Evolutionary conservation across 177 flowering plant species (phyloP).

Genomic region (Vitis hybrid): DNA sequence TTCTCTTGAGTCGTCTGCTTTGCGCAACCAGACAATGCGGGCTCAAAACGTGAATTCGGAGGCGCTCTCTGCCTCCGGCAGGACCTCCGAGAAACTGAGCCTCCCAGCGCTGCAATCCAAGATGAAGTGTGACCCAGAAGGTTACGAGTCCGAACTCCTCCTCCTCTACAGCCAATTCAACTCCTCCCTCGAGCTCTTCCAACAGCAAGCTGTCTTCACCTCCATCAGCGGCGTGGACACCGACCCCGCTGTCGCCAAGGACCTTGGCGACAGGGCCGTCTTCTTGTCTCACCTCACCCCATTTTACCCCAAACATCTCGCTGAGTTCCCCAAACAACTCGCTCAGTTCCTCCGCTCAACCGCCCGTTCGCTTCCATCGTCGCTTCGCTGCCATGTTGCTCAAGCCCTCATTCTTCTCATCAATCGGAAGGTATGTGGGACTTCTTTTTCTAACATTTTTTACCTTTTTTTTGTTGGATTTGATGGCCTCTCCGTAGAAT

Average conservation of each 20-base stretch:
- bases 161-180: conserved; percentile 72
- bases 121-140: conserved; percentile 90
- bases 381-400: conserved; percentile 52
- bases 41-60: conserved; percentile 28
- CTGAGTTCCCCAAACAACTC: conserved; percentile 55
- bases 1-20: neutral
- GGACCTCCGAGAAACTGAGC: conserved; percentile 64
- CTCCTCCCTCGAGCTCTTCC: conserved; percentile 68
- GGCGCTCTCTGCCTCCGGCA: conserved; percentile 57
- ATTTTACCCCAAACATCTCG: conserved; percentile 59
- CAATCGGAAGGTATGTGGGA: conserved; percentile 60
- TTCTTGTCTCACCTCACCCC: conserved; percentile 88
- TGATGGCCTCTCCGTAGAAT: neutral
- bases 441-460: neutral
- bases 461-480: neutral
- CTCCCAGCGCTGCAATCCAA: conserved; percentile 71
- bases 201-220: conserved; percentile 71
- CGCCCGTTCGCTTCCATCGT: conserved; percentile 56
- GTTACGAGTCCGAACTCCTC: conserved; percentile 68
- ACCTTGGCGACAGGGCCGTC: conserved; percentile 72
- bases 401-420: conserved; percentile 79
- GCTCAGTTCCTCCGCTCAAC: conserved; percentile 50
- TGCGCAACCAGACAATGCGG: neutral
- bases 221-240: conserved; percentile 50
- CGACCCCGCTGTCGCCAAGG: conserved; percentile 65